Base-by-base conservation (phyloP, 495 filamentous ascomycete species). In the Venustampulla echinocandica region DNA sequence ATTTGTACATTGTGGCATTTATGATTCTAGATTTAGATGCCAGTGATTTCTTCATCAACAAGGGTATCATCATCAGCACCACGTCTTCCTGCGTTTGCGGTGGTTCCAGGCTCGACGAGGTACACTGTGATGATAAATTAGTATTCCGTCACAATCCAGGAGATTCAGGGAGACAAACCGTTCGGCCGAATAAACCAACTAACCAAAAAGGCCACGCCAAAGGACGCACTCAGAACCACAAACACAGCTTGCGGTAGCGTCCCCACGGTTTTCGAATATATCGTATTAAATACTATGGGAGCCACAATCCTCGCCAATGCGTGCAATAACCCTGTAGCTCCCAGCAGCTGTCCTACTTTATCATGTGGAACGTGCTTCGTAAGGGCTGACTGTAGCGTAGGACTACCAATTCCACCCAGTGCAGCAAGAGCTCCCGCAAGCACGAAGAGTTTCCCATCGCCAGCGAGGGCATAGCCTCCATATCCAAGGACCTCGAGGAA, bases 331-430 rank as follows among this genome's bases (percentile, higher is more conserved):
- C 93, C 92, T 14, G 74, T 82, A 1, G 88, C 92, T 9, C 92
- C 92, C 2, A 98, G 74, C 41, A 98, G 65, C 59, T 89, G 81
- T 0, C 92, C 92, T 1, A 86, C 81, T 22, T 75, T 74, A 52
- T 90, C 83, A 7, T 76, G 72, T 3, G 90, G 86, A 0, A 96
- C 81, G 60, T 96, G 92, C 58, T 96, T 96, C 42, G 87, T 96
- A 14, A 96, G 64, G 0, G 85, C 73, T 0, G 82, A 79, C 55
- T 93, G 85, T 40, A 95, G 64, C 0, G 84, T 90, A 2, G 92
- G 90, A 4, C 79, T 81, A 0, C 79, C 90, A 42, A 96, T 79
- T 2, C 90, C 88, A 10, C 90, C 92, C 28, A 94, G 64, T 0
- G 86, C 71, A 1, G 86, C 81, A 17, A 85, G 54, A 17, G 80